Percentiles rank a stretch among this genome's conserved stretches.
These are phyloP conservation scores for Guyanaporus albipodus DNA, from an alignment of 768 basidiomycete species.

Conservation along the genomic window DNA sequence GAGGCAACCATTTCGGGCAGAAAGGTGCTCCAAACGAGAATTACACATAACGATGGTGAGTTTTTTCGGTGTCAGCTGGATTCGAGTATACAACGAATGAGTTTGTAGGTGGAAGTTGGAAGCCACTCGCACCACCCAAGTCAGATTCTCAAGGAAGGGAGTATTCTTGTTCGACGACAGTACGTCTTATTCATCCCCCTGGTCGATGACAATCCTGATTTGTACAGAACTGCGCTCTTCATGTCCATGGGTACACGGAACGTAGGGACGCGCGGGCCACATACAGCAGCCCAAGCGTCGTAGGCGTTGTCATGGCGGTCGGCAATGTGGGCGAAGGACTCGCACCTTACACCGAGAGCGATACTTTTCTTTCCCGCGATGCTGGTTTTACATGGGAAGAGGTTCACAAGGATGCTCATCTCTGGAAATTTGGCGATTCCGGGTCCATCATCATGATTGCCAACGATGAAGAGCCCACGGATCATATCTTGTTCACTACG, in stretches of 20 bases:
- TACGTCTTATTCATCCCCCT: constrained; percentile 29
- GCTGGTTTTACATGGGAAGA: constrained; percentile 99
- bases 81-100: neutral
- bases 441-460: constrained; percentile 91
- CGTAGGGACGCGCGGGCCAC: constrained; percentile 87
- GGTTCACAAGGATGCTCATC: constrained; percentile 94
- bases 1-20: constrained; percentile 66
- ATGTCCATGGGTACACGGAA: constrained; percentile 96
- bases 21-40: constrained; percentile 79
- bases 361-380: constrained; percentile 95
- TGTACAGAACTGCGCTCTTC: constrained; percentile 73
- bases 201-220: neutral
- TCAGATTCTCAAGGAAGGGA: constrained; percentile 67
- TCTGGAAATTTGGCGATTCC: constrained; percentile 98
- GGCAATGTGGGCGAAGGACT: constrained; percentile 91
- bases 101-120: constrained; percentile 77
- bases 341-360: constrained; percentile 76
- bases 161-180: constrained; percentile 70
- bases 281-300: constrained; percentile 87
- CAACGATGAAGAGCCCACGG: constrained; percentile 92
- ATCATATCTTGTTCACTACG: constrained; percentile 83
- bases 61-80: neutral
- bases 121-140: constrained; percentile 68
- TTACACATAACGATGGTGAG: constrained; percentile 95
- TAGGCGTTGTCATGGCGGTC: constrained; percentile 92